Conservation (phyloP, 2,329 filamentous ascomycete genomes). For the Microthyrium microscopicum region DNA sequence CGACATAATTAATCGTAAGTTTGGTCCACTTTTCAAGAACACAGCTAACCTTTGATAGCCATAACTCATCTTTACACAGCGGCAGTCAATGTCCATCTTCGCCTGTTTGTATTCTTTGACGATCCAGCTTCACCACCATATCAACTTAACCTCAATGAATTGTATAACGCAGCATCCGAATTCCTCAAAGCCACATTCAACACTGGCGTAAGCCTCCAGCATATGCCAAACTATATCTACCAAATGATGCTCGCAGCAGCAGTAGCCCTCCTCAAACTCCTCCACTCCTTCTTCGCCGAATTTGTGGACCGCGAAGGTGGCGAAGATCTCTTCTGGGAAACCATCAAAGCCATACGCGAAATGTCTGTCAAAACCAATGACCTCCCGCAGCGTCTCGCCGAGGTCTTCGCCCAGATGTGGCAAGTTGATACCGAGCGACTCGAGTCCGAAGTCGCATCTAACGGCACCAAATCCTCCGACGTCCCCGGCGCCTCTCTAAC, state of each 20-base stretch:
- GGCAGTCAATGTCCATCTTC: slow-evolving; percentile 58
- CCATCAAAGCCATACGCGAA: slow-evolving; percentile 51
- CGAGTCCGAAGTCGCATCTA: slow-evolving; percentile 2
- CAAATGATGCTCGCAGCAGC: slow-evolving; percentile 74
- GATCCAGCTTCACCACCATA: slow-evolving; percentile 55
- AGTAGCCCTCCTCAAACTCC: slow-evolving; percentile 58
- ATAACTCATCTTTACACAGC: slow-evolving; percentile 42
- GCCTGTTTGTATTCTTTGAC: slow-evolving; percentile 68
- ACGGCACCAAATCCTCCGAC: slow-evolving; percentile 39
- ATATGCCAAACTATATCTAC: slow-evolving; percentile 60
- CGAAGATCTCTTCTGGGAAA: slow-evolving; percentile 51
- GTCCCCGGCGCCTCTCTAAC: no score
- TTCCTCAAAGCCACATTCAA: slow-evolving; percentile 45
- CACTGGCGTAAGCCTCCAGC: slow-evolving; percentile 37
- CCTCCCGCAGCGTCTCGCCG: slow-evolving; percentile 60
- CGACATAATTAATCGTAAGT: slow-evolving; percentile 4
- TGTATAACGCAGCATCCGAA: slow-evolving; percentile 54
- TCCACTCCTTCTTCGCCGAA: slow-evolving; percentile 51
- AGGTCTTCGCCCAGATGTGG: slow-evolving; percentile 81
- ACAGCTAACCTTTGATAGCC: neutral
- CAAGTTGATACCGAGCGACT: slow-evolving; percentile 28
- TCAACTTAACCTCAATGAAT: slow-evolving; percentile 55
- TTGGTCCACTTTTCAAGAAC: neutral
- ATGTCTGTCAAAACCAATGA: slow-evolving; percentile 67
- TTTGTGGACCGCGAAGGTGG: slow-evolving; percentile 51